These are phyloP conservation scores for Exophiala spinifera DNA, from an alignment of 2,329 filamentous ascomycete species.

Conservation along the genomic window DNA sequence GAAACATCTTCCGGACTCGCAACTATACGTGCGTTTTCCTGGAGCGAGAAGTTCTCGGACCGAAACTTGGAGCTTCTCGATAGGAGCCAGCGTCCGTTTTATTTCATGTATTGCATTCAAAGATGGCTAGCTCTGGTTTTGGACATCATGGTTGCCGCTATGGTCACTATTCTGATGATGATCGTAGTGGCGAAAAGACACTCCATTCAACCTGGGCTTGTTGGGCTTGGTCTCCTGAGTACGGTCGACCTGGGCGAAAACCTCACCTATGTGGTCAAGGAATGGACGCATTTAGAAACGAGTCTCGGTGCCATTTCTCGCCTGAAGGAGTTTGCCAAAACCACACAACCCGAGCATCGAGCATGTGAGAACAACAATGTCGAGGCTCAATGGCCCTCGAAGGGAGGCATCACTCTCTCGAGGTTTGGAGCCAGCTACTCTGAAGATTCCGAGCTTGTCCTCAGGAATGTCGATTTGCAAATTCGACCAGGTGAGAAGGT, in stretches of 20 bases:
- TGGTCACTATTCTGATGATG: conserved; percentile 50
- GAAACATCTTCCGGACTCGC: conserved; percentile 56
- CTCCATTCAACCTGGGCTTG: conserved; percentile 46
- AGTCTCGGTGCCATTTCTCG: conserved; percentile 56
- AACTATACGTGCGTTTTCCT: conserved; percentile 57
- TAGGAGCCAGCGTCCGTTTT: conserved; percentile 55
- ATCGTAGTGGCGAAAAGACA: conserved; percentile 47
- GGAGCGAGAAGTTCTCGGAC: conserved; percentile 45
- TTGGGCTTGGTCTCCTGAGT: conserved; percentile 54
- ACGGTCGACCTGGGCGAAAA: conserved; percentile 53
- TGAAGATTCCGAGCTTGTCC: conserved; percentile 21
- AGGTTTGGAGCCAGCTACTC: conserved; percentile 25
- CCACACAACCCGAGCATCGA: conserved; percentile 45
- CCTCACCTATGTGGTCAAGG: conserved; percentile 50
- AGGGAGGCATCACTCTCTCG: conserved; percentile 27
- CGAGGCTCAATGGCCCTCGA: conserved; percentile 27
- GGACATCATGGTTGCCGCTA: conserved; percentile 48
- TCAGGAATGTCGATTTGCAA: conserved; percentile 30
- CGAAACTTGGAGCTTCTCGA: conserved; percentile 51
- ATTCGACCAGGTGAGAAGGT: conserved; percentile 34
- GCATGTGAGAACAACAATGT: conserved; percentile 35
- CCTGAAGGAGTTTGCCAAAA: conserved; percentile 52
- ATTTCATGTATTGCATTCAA: conserved; percentile 57
- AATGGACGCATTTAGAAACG: conserved; percentile 59
- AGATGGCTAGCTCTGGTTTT: conserved; percentile 56